Conservation (phyloP, 2,329 filamentous ascomycete species). For the Hymenotorrendiella dingleyae region DNA sequence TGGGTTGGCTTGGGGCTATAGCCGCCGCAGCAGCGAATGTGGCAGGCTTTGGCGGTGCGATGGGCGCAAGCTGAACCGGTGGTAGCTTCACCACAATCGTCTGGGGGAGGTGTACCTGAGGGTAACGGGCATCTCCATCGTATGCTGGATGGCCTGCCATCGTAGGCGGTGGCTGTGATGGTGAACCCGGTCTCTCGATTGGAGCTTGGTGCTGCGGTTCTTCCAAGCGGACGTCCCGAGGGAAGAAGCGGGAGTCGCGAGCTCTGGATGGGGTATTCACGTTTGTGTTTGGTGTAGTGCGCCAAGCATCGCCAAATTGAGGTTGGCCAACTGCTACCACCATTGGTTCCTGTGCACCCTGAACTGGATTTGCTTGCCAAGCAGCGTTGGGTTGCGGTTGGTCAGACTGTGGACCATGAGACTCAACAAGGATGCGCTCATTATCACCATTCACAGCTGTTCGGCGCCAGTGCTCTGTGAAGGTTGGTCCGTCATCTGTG, state of each 20-base stretch:
- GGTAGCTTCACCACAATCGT: conserved; percentile 78
- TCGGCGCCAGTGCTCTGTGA: conserved; percentile 29
- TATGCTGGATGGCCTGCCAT: conserved; percentile 67
- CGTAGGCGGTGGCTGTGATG: conserved; percentile 56
- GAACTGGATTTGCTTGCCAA: not conserved
- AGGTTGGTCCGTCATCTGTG: conserved; percentile 16
- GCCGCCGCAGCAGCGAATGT: conserved; percentile 40
- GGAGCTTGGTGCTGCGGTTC: conserved; percentile 29
- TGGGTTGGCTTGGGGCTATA: conserved; percentile 27
- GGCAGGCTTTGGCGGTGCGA: conserved; percentile 37
- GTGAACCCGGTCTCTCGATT: conserved; percentile 42
- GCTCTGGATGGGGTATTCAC: conserved; percentile 38
- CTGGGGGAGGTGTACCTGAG: conserved; percentile 64
- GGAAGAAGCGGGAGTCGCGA: conserved; percentile 58
- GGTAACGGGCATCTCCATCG: conserved; percentile 57
- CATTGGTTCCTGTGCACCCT: not conserved
- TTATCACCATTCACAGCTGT: conserved; percentile 26
- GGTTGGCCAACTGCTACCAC: conserved; percentile 14
- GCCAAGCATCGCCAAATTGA: conserved; percentile 29
- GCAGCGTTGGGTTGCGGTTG: not conserved
- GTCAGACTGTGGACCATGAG: not conserved
- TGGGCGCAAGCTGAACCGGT: conserved; percentile 36
- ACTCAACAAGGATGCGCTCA: too few species aligned
- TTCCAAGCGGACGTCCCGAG: conserved; percentile 44
- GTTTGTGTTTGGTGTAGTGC: conserved; percentile 19